phyloP scores from a whole-genome alignment of 306 rosid species.

The Cajanus cajan region DNA sequence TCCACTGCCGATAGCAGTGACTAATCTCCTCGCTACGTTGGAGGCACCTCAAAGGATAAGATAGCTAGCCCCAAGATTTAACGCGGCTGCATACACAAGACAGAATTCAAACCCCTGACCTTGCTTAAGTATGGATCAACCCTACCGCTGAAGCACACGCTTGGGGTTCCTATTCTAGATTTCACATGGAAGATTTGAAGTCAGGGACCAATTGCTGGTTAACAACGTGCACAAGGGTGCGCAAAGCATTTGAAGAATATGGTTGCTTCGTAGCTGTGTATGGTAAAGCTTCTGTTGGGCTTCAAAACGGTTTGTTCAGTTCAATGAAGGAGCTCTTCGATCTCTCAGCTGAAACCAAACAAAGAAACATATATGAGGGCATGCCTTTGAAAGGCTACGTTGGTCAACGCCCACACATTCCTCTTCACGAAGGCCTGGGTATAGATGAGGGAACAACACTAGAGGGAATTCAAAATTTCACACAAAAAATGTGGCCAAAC shows the following conservation, averaged over 20 bases:
- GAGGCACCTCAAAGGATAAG: too few relatives aligned
- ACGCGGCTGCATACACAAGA: too few relatives aligned
- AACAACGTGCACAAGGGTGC: slow-evolving; percentile 32
- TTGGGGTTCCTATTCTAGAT: too few relatives aligned
- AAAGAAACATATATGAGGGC: slow-evolving; percentile 43
- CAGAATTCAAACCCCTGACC: too few relatives aligned
- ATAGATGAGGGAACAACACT: slow-evolving; percentile 32
- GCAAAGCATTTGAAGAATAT: slow-evolving; percentile 51
- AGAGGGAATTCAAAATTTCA: slow-evolving; percentile 19
- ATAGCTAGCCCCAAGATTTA: too few relatives aligned
- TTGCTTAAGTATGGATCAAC: too few relatives aligned
- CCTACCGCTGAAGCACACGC: too few relatives aligned
- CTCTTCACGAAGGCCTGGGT: slow-evolving; percentile 50
- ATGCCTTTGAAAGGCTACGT: slow-evolving; percentile 39
- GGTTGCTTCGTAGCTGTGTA: slow-evolving; percentile 55
- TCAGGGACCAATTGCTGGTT: slow-evolving; percentile 53
- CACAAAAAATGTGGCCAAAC: slow-evolving; percentile 24
- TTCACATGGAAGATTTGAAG: slow-evolving; percentile 36
- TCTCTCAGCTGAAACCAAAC: slow-evolving; percentile 52
- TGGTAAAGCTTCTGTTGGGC: slow-evolving; percentile 38
- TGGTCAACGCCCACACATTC: slow-evolving; percentile 34
- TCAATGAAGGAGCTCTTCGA: slow-evolving; percentile 46
- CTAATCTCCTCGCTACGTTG: too few relatives aligned
- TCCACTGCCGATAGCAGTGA: too few relatives aligned
- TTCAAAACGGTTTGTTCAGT: slow-evolving; percentile 45